Conservation (phyloP, 768 basidiomycete genomes). For the Daedaleopsis sinensis region DNA sequence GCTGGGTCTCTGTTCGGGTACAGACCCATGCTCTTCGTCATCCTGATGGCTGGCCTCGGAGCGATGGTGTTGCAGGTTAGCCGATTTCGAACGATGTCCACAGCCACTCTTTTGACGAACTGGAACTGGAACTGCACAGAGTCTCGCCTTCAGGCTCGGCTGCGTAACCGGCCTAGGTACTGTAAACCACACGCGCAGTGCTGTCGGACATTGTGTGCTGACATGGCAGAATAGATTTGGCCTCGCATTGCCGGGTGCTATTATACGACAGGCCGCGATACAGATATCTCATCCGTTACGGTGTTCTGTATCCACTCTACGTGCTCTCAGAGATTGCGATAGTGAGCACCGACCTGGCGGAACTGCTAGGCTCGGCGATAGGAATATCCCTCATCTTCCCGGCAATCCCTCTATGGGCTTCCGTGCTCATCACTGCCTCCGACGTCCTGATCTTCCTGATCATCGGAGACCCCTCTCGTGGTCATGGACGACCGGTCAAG, state of each 20-base stretch:
- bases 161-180: conserved; percentile 79
- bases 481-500: conserved; percentile 55
- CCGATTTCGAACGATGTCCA: not conserved
- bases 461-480: conserved; percentile 66
- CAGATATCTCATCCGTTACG: conserved; percentile 38
- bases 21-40: conserved; percentile 73
- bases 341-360: conserved; percentile 58
- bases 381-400: conserved; percentile 56
- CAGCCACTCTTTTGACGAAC: not conserved
- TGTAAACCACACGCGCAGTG: conserved; percentile 16
- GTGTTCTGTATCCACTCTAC: conserved; percentile 48
- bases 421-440: conserved; percentile 49
- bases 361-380: conserved; percentile 62
- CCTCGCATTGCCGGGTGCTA: conserved; percentile 47
- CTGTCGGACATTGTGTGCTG: not conserved
- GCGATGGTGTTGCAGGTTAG: conserved; percentile 80
- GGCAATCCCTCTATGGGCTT: conserved; percentile 49
- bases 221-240: conserved; percentile 39
- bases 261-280: conserved; percentile 45
- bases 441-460: conserved; percentile 63
- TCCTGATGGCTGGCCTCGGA: conserved; percentile 80
- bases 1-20: conserved; percentile 90
- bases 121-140: conserved; percentile 39
- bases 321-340: conserved; percentile 50
- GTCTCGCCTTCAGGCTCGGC: conserved; percentile 78